phyloP scores from a whole-genome alignment of 192 early-diverging fungal genomes.

The Backusella tuberculispora region DNA sequence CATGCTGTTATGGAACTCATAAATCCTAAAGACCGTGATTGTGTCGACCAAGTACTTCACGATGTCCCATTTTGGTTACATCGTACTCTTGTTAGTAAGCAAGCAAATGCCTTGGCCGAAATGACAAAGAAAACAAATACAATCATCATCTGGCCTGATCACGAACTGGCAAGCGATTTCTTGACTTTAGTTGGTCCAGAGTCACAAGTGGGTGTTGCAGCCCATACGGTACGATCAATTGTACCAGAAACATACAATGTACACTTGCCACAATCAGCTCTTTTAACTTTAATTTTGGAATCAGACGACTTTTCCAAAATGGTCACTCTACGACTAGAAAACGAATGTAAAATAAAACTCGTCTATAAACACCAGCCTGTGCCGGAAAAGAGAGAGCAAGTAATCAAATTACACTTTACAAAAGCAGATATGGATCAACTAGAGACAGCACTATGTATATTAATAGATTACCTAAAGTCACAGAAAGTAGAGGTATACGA shows the following conservation, averaged over 20 bases:
- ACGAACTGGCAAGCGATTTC: conserved; percentile 63
- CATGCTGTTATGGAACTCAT: conserved; percentile 64
- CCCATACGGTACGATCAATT: conserved; percentile 52
- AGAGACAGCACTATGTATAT: conserved; percentile 23
- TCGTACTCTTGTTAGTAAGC: conserved; percentile 44
- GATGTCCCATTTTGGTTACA: conserved; percentile 65
- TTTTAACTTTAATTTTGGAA: conserved; percentile 42
- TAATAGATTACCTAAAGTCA: conserved; percentile 18
- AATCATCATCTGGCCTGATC: conserved; percentile 63
- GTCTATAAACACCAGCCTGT: background rate
- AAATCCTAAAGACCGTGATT: conserved; percentile 54
- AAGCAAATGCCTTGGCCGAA: conserved; percentile 42
- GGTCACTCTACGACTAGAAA: conserved; percentile 45
- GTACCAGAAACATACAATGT: conserved; percentile 62
- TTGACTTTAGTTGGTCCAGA: conserved; percentile 63
- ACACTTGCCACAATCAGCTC: conserved; percentile 51
- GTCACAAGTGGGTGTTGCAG: conserved; percentile 55
- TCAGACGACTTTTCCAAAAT: conserved; percentile 51
- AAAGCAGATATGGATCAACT: conserved; percentile 27
- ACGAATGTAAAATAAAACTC: conserved; percentile 47
- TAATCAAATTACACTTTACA: conserved; percentile 9
- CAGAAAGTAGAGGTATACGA: conserved; percentile 26
- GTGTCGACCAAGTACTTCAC: conserved; percentile 49
- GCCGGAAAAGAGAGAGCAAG: background rate
- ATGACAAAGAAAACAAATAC: conserved; percentile 61